Percentiles rank a stretch among this genome's conserved stretches.
phyloP scores from a whole-genome alignment of 2,329 filamentous ascomycete species.

The Chaetomiaceae sp. region DNA sequence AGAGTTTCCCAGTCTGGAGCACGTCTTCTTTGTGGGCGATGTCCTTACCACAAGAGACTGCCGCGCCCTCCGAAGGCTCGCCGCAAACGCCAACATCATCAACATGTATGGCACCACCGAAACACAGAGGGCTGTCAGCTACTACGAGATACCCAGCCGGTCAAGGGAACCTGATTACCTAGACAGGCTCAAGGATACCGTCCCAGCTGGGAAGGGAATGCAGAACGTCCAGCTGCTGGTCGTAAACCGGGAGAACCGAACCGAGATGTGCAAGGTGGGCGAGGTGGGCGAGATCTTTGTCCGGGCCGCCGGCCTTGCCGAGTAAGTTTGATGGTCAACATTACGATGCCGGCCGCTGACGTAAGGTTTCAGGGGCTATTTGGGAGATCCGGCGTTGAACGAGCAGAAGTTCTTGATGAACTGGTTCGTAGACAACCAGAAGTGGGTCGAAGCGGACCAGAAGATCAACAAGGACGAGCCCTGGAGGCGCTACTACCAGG shows the following conservation, averaged over 20 bases:
- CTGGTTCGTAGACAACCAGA: conserved; percentile 76
- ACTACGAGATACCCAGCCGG: conserved; percentile 69
- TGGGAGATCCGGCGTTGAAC: conserved; percentile 54
- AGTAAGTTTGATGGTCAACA: conserved; percentile 35
- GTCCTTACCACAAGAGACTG: conserved; percentile 83
- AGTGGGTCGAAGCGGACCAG: conserved; percentile 64
- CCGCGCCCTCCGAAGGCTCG: conserved; percentile 68
- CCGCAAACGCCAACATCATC: conserved; percentile 68
- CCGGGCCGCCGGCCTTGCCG: conserved; percentile 75
- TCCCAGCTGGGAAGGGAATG: conserved; percentile 85
- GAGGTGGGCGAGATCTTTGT: conserved; percentile 83
- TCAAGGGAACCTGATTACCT: conserved; percentile 53
- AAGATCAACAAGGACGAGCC: conserved; percentile 56
- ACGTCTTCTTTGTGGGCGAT: conserved; percentile 89
- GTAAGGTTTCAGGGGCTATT: conserved; percentile 30
- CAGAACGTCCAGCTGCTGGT: conserved; percentile 83
- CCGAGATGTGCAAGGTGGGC: conserved; percentile 69
- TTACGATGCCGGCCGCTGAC: neutral
- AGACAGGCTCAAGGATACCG: conserved; percentile 56
- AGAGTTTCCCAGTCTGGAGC: conserved; percentile 69
- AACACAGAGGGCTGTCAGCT: conserved; percentile 75
- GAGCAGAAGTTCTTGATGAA: conserved; percentile 74
- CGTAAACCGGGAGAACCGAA: conserved; percentile 64
- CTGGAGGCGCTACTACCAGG: conserved; percentile 75
- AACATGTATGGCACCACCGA: conserved; percentile 92